Base-by-base conservation (phyloP, 1,284 basidiomycete species). In the Sparassis latifolia region DNA sequence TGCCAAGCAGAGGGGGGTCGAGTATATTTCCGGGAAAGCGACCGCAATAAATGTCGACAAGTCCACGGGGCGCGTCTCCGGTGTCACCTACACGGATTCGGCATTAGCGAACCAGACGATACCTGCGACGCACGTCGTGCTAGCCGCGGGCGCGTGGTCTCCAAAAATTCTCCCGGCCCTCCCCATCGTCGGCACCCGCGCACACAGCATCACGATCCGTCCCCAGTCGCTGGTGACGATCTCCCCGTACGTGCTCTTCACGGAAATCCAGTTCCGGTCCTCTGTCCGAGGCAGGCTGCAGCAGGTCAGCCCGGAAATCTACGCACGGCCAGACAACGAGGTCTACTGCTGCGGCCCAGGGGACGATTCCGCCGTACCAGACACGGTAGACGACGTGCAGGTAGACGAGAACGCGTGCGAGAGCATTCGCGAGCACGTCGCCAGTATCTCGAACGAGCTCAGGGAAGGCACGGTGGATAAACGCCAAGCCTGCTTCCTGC, bases 81-180 rank as follows among this genome's bases (percentile, higher is more conserved):
- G 79, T 3, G 78, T 86, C 37, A 69, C 74, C 35, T 84, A 80
- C 62, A 55, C 58, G 5, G 69, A 75, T 33, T 58, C 48, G 0
- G 61, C 58, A 20, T 46, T 64, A 35, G 59, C 56, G n/a, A 61
- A 64, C 28, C 42, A 54, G 42, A 69, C 63, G 9, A 61, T 84
- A 31, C 62, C 70, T 2, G 83, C 85, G 30, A 82, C 82, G 3
- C 73, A 82, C 52, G 75, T 95, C 47, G 73, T 96, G 33, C 66
- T 97, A 48, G 79, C 86, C 32, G 88, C 89, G 9, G 93, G 93
- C 10, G 89, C 91, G 1, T 97, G 94, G 94, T 91, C 92, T 0
- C 79, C 90, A 7, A 64, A 60, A 5, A 62, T 88, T 52, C 53
- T 72, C 33, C 68, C 74, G 9, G 57, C 67, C 5, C 71, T 86